phyloP scores from a whole-genome alignment of 129 eudicot genomes.

The Flaveria sonorensis region DNA sequence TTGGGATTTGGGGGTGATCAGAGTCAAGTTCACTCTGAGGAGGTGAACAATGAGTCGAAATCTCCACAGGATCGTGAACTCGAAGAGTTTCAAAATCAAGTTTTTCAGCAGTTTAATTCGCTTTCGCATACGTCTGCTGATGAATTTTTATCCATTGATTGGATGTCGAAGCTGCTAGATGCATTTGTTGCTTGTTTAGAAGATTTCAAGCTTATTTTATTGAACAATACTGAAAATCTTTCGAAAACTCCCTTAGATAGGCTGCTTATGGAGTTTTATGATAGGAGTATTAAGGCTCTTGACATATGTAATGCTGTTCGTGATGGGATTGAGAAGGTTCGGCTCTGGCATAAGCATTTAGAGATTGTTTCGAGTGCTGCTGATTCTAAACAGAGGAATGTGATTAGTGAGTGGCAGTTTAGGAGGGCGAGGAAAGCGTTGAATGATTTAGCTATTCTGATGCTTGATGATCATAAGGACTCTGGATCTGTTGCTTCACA shows the following conservation, averaged over 20 bases:
- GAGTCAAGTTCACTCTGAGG: constrained; percentile 57
- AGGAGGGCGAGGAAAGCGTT: constrained; percentile 78
- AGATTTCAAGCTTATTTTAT: constrained; percentile 50
- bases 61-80: constrained; percentile 35
- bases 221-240: constrained; percentile 44
- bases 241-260: constrained; percentile 60
- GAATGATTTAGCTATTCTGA: constrained; percentile 71
- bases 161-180: constrained; percentile 67
- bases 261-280: constrained; percentile 53
- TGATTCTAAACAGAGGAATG: constrained; percentile 52
- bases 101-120: constrained; percentile 42
- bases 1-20: constrained; percentile 53
- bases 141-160: constrained; percentile 58
- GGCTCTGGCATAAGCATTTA: constrained; percentile 69
- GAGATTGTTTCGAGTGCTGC: constrained; percentile 66
- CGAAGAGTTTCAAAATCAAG: constrained; percentile 54
- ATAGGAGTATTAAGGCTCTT: constrained; percentile 69
- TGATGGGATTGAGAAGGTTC: constrained; percentile 76
- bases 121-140: constrained; percentile 46
- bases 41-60: constrained; percentile 39
- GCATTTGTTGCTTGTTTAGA: constrained; percentile 60
- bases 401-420: constrained; percentile 59
- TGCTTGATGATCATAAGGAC: constrained; percentile 69
- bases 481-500: constrained; percentile 58
- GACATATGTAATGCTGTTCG: constrained; percentile 86